Base-by-base conservation (phyloP, 2,329 filamentous ascomycete species). In the Eutypella sp. region DNA sequence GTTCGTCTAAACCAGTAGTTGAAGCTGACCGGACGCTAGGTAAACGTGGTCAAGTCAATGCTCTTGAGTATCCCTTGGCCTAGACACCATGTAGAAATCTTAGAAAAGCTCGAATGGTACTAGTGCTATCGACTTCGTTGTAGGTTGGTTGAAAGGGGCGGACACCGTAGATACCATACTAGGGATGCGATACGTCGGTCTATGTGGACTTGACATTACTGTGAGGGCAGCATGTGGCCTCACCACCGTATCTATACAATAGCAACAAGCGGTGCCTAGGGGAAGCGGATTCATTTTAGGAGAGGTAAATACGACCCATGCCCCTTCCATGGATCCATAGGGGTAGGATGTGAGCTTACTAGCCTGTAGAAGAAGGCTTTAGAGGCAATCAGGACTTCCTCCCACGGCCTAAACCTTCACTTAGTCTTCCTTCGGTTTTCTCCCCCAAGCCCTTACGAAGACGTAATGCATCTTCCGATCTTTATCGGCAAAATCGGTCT, bases 401-500 rank as follows among this genome's bases (percentile, higher is more conserved):
- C 25, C 25, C 25, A 29, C 25, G 13, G 25, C 25, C 25, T 29
- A 29, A 29, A 7, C 25, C 7, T 29, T 29, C 25, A 29, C 25
- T 7, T 29, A 29, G 25, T 13, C 13, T 29, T 29, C 25, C 25
- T 29, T 29, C 25, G 25, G 25, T 29, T 29, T 29, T 13, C 25
- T 29, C 13, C 25, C 25, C 25, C 25, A 29, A 29, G 25, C 25
- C 25, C 25, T 29, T 29, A 29, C 25, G 25, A 29, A 29, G 25
- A 29, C 25, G 13, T 29, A 29, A 29, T 29, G 25, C 25, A 29
- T 29, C 25, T 29, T 29, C 25, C 25, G 25, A 29, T 29, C 25
- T 29, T 13, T 29, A 29, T 29, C 25, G 25, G 25, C 25, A 29
- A 29, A 29, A 29, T 45, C 40, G 31, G 41, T 9, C 42, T 46